Conservation (phyloP, 768 basidiomycete genomes). For the Rhodotorula toruloides region DNA sequence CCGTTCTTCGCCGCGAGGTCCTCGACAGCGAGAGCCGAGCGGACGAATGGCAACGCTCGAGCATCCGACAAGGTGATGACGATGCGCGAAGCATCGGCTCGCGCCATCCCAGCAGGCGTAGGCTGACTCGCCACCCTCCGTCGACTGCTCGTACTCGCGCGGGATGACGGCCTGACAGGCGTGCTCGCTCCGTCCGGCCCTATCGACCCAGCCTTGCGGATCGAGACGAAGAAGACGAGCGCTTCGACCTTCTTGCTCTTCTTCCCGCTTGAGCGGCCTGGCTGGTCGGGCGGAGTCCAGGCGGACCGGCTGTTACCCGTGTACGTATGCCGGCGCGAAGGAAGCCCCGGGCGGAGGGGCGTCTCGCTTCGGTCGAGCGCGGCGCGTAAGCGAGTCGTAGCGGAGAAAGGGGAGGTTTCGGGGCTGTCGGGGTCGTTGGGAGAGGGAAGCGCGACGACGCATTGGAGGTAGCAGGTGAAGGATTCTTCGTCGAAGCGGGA, state of each 20-base stretch:
- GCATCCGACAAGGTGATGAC: constrained; percentile 35
- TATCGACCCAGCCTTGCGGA: constrained; percentile 3
- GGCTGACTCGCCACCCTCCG: background rate
- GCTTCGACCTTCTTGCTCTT: constrained; percentile 19
- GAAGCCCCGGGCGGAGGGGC: background rate
- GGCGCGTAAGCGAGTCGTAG: constrained; percentile 19
- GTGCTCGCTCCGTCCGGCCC: background rate
- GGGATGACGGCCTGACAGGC: no score
- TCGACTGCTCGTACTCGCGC: no score
- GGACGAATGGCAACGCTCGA: constrained; percentile 28
- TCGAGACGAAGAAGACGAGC: constrained; percentile 34
- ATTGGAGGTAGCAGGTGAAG: constrained; percentile 27
- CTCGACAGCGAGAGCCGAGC: constrained; percentile 22
- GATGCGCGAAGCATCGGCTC: constrained; percentile 10
- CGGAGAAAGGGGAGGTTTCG: background rate
- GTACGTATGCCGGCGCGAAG: constrained; percentile 1
- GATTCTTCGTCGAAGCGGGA: background rate
- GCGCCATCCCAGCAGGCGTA: background rate
- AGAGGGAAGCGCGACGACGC: constrained; percentile 22
- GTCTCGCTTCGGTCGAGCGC: background rate
- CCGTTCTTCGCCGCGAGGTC: background rate
- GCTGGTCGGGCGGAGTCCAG: constrained; percentile 14
- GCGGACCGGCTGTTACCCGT: background rate
- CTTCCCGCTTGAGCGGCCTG: background rate
- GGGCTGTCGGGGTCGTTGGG: background rate